phyloP scores from a whole-genome alignment of 768 basidiomycete genomes.

The Chalciporus pseudorubinellus region DNA sequence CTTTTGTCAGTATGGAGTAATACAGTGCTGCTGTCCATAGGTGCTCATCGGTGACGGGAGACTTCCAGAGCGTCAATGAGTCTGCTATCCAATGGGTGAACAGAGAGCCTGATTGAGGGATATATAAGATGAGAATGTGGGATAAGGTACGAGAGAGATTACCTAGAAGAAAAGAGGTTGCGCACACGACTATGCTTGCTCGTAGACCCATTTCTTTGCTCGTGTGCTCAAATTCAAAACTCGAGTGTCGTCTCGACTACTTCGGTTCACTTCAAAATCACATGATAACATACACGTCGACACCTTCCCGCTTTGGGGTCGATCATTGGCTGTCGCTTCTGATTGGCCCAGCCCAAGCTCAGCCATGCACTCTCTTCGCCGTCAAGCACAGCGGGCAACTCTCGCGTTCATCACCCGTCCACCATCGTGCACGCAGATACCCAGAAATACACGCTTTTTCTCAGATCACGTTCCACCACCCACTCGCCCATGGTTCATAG shows the following conservation, averaged over 20 bases:
- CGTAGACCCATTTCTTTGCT: conserved; percentile 60
- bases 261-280: conserved; percentile 17
- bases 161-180: conserved; percentile 82
- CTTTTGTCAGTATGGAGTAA: conserved; percentile 76
- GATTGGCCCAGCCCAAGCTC: conserved; percentile 3
- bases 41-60: conserved; percentile 79
- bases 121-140: background rate
- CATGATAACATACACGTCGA: conserved; percentile 2
- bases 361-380: conserved; percentile 22
- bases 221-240: conserved; percentile 8
- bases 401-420: background rate
- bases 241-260: background rate
- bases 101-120: conserved; percentile 58
- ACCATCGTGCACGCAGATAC: background rate
- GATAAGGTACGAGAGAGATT: conserved; percentile 9
- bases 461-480: conserved; percentile 1
- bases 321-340: background rate
- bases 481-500: conserved; percentile 66
- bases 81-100: conserved; percentile 95
- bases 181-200: conserved; percentile 69
- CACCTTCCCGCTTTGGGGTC: background rate
- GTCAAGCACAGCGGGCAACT: conserved; percentile 8
- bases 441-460: conserved; percentile 4
- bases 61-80: conserved; percentile 86
- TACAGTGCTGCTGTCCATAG: conserved; percentile 82